Percentiles rank a stretch among this genome's conserved stretches.
These are phyloP conservation scores for Polychytrium aggregatum DNA, from an alignment of 192 early-diverging fungal species.

Conservation along the genomic window DNA sequence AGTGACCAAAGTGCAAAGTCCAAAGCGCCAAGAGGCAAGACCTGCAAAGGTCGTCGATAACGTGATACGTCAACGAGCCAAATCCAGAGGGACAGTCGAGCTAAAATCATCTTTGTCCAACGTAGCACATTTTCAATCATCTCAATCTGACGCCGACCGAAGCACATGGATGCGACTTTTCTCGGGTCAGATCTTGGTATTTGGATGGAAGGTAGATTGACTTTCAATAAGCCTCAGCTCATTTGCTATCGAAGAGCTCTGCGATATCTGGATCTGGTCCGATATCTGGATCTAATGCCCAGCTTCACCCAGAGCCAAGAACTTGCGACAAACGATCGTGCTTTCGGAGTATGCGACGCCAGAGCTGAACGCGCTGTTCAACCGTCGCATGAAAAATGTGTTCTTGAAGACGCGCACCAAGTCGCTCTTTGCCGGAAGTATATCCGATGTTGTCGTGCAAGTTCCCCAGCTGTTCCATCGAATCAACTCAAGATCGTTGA, in stretches of 20 bases:
- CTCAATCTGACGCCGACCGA: slow-evolving; percentile 83
- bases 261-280: too few relatives aligned
- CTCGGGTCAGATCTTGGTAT: slow-evolving; percentile 73
- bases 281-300: too few relatives aligned
- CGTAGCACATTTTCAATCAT: slow-evolving; percentile 65
- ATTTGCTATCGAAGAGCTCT: too few relatives aligned
- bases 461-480: slow-evolving; percentile 76
- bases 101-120: background rate
- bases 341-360: slow-evolving; percentile 74
- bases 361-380: slow-evolving; percentile 81
- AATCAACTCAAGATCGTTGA: slow-evolving; percentile 46
- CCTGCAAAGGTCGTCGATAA: too few relatives aligned
- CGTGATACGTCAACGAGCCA: too few relatives aligned
- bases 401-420: slow-evolving; percentile 44
- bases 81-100: too few relatives aligned
- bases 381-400: slow-evolving; percentile 27
- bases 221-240: background rate
- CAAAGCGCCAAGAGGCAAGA: too few relatives aligned
- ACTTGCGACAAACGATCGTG: slow-evolving; percentile 82
- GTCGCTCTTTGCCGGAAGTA: slow-evolving; percentile 47
- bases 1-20: too few relatives aligned
- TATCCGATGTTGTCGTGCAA: slow-evolving; percentile 66
- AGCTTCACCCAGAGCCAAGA: slow-evolving; percentile 44
- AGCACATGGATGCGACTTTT: slow-evolving; percentile 93
- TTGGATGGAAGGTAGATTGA: slow-evolving; percentile 58